phyloP scores from a whole-genome alignment of 345 rosid species.

The Syzygium aqueum region DNA sequence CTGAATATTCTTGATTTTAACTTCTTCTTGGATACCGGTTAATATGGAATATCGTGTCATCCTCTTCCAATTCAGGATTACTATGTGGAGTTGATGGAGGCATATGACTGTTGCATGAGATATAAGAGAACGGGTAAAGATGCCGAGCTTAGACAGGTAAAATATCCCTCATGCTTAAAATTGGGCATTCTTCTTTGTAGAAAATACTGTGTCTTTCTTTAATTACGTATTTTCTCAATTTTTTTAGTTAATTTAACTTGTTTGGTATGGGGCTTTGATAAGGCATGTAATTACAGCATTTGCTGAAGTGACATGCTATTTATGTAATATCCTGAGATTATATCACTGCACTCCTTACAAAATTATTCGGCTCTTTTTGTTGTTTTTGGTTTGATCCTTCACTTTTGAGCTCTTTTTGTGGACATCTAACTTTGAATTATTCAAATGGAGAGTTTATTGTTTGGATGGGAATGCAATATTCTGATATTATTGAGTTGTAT shows the following conservation, averaged over 20 bases:
- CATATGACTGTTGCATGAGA: conserved; percentile 80
- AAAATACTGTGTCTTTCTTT: not conserved
- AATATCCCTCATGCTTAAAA: not conserved
- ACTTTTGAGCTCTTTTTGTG: not conserved
- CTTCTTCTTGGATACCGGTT: not conserved
- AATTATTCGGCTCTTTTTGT: not conserved
- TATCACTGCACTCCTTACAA: not conserved
- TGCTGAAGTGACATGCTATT: not conserved
- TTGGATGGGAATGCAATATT: not conserved
- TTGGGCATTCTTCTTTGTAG: not conserved
- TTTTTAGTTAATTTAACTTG: not conserved
- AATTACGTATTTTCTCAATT: not conserved
- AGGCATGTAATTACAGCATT: not conserved
- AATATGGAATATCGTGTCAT: not conserved
- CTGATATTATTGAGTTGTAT: not conserved
- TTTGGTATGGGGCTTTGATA: not conserved
- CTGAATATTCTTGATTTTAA: not conserved
- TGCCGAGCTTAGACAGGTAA: conserved; percentile 93
- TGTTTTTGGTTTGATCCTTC: not conserved
- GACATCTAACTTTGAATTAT: not conserved
- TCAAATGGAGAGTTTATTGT: not conserved
- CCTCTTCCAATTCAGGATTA: conserved; percentile 46
- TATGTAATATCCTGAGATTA: not conserved
- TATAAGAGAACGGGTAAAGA: conserved; percentile 86
- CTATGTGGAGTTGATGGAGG: conserved; percentile 76